Evolutionary conservation across 2,329 filamentous ascomycete species (phyloP), one percentile per base, ranked within the genome.

Genomic region (Teratosphaeria viscida): DNA sequence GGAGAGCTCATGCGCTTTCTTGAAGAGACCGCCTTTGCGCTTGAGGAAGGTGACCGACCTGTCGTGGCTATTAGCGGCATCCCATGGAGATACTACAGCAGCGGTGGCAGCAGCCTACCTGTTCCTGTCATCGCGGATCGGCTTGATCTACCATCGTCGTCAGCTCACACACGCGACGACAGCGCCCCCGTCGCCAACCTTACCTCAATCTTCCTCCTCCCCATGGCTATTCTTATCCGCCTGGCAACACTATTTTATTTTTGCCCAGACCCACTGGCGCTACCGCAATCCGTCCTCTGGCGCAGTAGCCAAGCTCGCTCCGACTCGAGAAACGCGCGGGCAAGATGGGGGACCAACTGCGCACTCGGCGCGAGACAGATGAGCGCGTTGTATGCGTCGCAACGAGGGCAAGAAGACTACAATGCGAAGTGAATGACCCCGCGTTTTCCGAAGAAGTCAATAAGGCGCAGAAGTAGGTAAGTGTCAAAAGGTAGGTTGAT

Each of bases 1-100:
- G 57, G 92, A 96, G 57, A 99, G 83, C 82, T 99, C 94, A 75
- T 99, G 92, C 58, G 94, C 94, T 84, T 99, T 99, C 81, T 99
- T 99, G 83, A 99, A 99, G 56, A 99, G 81, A 70, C 94, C 94
- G 69, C 92, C 94, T 78, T 99, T 99, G 79, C 94, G 89, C 82
- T 99, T 99, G 67, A 99, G 80, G 75, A 99, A 99, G 53, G 94
- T 99, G 65, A 68, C 65, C 61, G 59, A 68, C 59, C 66, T 63
- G 37, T 61, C 60, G 8, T 19, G 29, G 16, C 8, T 19, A 55
- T 59, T 55, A 61, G 54, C 29, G 29, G 29, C 56, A 65, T 59
- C 37, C 16, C 12, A n/a, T 57, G 37, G 57, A 29, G 61, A 68
- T 34, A 29, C 34, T n/a, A 32, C 23, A 29, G 58, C 8, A 57